Evolutionary conservation across 345 rosid species (phyloP).

Genomic region (Sonneratia caseolaris): DNA sequence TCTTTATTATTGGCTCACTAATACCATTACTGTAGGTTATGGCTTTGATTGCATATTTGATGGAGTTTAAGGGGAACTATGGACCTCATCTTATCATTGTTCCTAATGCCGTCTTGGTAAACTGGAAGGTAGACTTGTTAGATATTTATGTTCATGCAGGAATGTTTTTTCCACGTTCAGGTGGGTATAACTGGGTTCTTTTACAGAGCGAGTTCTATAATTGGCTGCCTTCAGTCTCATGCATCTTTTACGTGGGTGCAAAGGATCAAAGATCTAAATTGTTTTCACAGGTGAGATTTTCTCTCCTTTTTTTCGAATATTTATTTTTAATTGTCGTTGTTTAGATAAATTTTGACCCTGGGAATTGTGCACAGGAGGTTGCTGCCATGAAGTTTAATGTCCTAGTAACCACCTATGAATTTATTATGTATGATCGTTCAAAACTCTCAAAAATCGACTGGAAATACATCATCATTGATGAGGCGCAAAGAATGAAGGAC

Average conservation of each 20-base stretch:
- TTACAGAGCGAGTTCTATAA: slow-evolving; percentile 89
- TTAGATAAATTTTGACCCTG: slow-evolving; percentile 12
- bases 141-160: background rate
- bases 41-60: slow-evolving; percentile 97
- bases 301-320: slow-evolving; percentile 7
- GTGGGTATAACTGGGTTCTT: slow-evolving; percentile 15
- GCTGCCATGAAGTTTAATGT: slow-evolving; percentile 94
- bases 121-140: slow-evolving; percentile 82
- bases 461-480: slow-evolving; percentile 97
- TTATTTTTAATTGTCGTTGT: slow-evolving; percentile 14
- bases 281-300: slow-evolving; percentile 72
- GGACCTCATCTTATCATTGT: slow-evolving; percentile 99
- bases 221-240: slow-evolving; percentile 95
- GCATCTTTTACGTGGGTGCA: slow-evolving; percentile 89
- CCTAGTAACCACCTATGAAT: slow-evolving; percentile 96
- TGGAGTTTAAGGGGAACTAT: slow-evolving; percentile 99
- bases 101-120: slow-evolving; percentile 96
- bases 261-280: slow-evolving; percentile 92
- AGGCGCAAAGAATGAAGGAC: slow-evolving; percentile 99
- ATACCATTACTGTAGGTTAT: slow-evolving; percentile 54
- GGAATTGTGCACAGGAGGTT: slow-evolving; percentile 55
- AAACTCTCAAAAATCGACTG: slow-evolving; percentile 97
- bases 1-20: slow-evolving; percentile 10
- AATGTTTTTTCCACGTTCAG: slow-evolving; percentile 8
- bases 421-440: slow-evolving; percentile 96